These are phyloP conservation scores for Coniella lustricola DNA, from an alignment of 2,329 filamentous ascomycete genomes.

Conservation along the genomic window DNA sequence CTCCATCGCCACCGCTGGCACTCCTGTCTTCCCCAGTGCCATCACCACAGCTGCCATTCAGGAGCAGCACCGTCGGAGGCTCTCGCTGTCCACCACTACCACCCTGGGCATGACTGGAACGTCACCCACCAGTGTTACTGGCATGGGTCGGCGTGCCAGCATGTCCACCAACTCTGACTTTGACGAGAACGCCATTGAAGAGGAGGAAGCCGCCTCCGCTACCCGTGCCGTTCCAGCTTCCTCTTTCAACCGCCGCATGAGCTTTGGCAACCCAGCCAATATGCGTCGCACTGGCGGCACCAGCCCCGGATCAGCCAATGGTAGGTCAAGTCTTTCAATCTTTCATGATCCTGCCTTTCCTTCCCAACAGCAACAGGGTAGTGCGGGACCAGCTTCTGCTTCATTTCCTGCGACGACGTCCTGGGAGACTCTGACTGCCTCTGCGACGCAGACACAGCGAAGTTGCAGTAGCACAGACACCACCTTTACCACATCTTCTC, in stretches of 20 bases:
- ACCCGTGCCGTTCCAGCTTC: constrained; percentile 57
- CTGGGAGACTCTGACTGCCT: constrained; percentile 23
- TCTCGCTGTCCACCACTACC: constrained; percentile 59
- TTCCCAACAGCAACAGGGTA: constrained; percentile 25
- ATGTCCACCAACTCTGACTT: constrained; percentile 61
- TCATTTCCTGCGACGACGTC: constrained; percentile 20
- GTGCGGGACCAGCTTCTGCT: constrained; percentile 22
- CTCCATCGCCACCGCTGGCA: constrained; percentile 37
- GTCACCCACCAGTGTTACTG: constrained; percentile 51
- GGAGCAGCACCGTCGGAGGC: constrained; percentile 57
- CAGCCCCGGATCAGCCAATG: constrained; percentile 53
- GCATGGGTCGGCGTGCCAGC: constrained; percentile 55
- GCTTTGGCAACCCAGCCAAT: constrained; percentile 72
- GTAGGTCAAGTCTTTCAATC: constrained; percentile 44
- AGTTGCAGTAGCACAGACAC: constrained; percentile 24
- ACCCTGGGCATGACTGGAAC: constrained; percentile 61
- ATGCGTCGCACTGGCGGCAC: constrained; percentile 51
- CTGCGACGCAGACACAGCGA: constrained; percentile 22
- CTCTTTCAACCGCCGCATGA: constrained; percentile 78
- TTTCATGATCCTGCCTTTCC: constrained; percentile 22
- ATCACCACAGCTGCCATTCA: constrained; percentile 39
- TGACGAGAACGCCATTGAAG: constrained; percentile 68
- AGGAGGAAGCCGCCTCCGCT: constrained; percentile 50
- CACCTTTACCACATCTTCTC: constrained; percentile 49
- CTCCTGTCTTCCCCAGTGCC: constrained; percentile 38